Conservation (phyloP, 495 filamentous ascomycete genomes). For the Astrothelium macrocarpum region DNA sequence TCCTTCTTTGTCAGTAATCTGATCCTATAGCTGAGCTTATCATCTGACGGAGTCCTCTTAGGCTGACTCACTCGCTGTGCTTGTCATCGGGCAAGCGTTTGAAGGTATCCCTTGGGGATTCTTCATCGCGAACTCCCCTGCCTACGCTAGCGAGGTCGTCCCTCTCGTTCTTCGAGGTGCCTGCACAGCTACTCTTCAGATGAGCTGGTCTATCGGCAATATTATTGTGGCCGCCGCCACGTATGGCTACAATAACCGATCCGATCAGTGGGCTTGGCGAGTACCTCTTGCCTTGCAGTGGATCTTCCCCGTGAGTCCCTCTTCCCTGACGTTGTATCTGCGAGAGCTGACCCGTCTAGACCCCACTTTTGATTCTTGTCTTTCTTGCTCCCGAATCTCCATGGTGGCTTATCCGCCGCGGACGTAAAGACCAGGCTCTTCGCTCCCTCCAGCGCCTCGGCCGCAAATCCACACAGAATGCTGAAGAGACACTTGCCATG, state of each 20-base stretch:
- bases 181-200: conserved; percentile 11
- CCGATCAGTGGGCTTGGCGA: conserved; percentile 16
- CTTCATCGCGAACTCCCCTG: conserved; percentile 12
- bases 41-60: conserved; percentile 10
- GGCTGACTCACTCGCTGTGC: conserved; percentile 14
- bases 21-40: background rate
- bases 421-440: conserved; percentile 14
- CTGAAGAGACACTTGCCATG: conserved; percentile 28
- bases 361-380: conserved; percentile 12
- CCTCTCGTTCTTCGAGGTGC: conserved; percentile 13
- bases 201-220: conserved; percentile 13
- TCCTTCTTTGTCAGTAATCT: conserved; percentile 21
- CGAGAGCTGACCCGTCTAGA: background rate
- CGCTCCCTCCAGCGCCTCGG: conserved; percentile 13
- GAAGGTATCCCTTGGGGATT: conserved; percentile 19
- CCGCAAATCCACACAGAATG: conserved; percentile 4
- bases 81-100: conserved; percentile 11
- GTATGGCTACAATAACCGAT: conserved; percentile 8
- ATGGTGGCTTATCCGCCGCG: conserved; percentile 19
- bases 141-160: conserved; percentile 17
- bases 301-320: conserved; percentile 16
- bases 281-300: conserved; percentile 19
- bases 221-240: conserved; percentile 12
- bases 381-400: conserved; percentile 21
- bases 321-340: background rate